A percentile compares a stretch with the other conserved stretches of the same genome.
These are phyloP conservation scores for Tuber calosporum DNA, from an alignment of 495 filamentous ascomycete genomes.

Conservation along the genomic window DNA sequence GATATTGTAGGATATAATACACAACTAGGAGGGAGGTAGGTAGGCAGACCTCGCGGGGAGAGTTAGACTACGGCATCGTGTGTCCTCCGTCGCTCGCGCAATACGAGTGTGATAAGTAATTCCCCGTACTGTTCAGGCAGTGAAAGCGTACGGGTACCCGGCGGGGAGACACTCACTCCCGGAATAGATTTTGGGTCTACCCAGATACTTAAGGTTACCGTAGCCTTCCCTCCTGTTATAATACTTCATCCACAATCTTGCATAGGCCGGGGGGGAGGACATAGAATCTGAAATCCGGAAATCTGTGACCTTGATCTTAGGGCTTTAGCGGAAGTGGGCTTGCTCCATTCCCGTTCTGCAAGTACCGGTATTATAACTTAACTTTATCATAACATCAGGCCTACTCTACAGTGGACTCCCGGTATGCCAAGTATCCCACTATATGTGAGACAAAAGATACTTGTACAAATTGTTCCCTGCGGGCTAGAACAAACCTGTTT, in stretches of 20 bases:
- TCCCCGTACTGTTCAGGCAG: background rate
- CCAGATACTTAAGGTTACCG: background rate
- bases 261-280: background rate
- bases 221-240: background rate
- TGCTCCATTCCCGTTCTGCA: background rate
- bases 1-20: background rate
- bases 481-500: background rate
- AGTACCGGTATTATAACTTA: background rate
- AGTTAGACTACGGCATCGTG: background rate
- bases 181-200: background rate
- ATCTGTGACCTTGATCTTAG: background rate
- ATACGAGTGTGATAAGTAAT: no score
- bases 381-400: background rate
- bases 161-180: background rate
- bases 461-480: background rate
- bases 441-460: background rate
- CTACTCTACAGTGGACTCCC: no score
- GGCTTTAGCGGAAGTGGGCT: background rate
- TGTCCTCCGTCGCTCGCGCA: background rate
- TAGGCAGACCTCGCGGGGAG: background rate
- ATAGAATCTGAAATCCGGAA: background rate
- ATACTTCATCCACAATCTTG: no score
- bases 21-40: background rate
- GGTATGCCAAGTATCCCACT: background rate
- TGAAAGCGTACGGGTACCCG: background rate